phyloP scores from a whole-genome alignment of 1,284 basidiomycete genomes.

The Ceratobasidium sp. region DNA sequence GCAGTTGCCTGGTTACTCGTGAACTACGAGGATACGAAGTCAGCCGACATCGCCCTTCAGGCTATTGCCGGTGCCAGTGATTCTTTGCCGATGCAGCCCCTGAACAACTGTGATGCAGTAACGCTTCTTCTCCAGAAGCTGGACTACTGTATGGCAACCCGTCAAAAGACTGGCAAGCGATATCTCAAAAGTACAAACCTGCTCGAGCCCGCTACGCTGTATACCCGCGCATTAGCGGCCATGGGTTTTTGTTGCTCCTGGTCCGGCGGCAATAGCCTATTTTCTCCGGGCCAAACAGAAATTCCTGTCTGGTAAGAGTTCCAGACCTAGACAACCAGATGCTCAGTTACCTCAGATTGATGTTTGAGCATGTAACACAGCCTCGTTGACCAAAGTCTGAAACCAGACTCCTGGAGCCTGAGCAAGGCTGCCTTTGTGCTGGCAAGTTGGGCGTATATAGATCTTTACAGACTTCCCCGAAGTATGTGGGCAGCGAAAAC shows the following conservation, averaged over 20 bases:
- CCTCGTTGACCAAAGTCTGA: not conserved
- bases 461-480: not conserved
- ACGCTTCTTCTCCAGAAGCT: constrained; percentile 4
- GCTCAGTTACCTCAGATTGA: too few species aligned
- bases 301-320: not conserved
- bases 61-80: constrained; percentile 4
- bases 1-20: not conserved
- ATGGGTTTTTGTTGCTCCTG: not conserved
- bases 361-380: not conserved
- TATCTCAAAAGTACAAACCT: not conserved
- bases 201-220: constrained; percentile 10
- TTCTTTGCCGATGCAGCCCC: not conserved
- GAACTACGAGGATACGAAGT: not conserved
- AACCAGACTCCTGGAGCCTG: not conserved
- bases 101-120: not conserved
- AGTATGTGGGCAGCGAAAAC: not conserved
- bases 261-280: too few species aligned
- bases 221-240: not conserved
- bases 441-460: not conserved
- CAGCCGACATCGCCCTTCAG: not conserved
- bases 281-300: too few species aligned
- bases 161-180: constrained; percentile 1
- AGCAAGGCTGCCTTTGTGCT: not conserved
- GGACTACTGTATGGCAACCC: constrained; percentile 3
- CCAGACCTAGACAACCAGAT: not conserved